phyloP scores from a whole-genome alignment of 2,329 filamentous ascomycete species.

The Claviceps sp. region DNA sequence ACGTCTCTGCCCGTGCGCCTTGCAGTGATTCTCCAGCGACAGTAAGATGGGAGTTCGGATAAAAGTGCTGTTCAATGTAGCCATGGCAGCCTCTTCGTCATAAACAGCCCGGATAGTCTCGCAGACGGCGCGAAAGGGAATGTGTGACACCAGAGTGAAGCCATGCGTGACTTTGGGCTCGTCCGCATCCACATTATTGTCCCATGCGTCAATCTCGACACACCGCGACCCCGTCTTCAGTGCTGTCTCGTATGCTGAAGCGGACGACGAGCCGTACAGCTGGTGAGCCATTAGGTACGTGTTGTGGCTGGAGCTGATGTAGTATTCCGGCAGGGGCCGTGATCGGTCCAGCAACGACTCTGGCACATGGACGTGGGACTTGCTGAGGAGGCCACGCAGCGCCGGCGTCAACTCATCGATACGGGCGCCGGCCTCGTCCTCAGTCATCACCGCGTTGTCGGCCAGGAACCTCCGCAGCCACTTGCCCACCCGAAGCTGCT shows the following conservation, averaged over 20 bases:
- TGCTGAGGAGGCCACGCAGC: conserved; percentile 38
- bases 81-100: conserved; percentile 40
- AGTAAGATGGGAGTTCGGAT: conserved; percentile 45
- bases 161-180: conserved; percentile 61
- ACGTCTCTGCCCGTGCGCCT: conserved; percentile 41
- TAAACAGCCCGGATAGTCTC: conserved; percentile 50
- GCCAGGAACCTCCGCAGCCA: conserved; percentile 43
- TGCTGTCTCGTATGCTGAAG: conserved; percentile 48
- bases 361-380: conserved; percentile 45
- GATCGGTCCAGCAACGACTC: conserved; percentile 39
- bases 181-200: conserved; percentile 42
- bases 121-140: conserved; percentile 51
- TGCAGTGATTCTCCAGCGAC: conserved; percentile 56
- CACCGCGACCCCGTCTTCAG: conserved; percentile 51
- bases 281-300: conserved; percentile 60
- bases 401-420: conserved; percentile 25
- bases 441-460: conserved; percentile 35
- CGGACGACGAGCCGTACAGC: conserved; percentile 49
- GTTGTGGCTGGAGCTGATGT: conserved; percentile 61
- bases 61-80: conserved; percentile 21
- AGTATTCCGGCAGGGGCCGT: conserved; percentile 54
- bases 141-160: conserved; percentile 53
- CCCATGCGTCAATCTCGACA: conserved; percentile 64
- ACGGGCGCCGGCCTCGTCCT: conserved; percentile 33
- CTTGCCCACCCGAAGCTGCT: conserved; percentile 44